phyloP scores from a whole-genome alignment of 371 early-diverging fungal species.

The Rhizopus stolonifer region DNA sequence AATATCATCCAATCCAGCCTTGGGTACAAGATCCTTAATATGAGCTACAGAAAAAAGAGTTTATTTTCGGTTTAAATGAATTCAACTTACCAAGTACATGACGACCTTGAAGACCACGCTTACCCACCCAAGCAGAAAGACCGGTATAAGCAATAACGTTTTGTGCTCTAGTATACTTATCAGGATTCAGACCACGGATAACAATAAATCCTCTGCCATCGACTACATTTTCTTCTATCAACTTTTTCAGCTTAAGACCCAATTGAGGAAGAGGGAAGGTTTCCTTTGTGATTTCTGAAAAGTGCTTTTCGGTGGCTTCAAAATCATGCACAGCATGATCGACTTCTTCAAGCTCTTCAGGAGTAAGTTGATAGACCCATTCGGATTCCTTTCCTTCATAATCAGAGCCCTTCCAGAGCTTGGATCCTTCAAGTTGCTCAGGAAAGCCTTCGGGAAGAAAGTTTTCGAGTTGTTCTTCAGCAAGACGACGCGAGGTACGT shows the following conservation, averaged over 20 bases:
- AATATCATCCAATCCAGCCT: slow-evolving; percentile 23
- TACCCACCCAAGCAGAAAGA: slow-evolving; percentile 30
- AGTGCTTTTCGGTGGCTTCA: slow-evolving; percentile 21
- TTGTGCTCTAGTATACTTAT: slow-evolving; percentile 25
- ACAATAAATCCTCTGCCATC: slow-evolving; percentile 32
- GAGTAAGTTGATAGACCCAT: slow-evolving; percentile 27
- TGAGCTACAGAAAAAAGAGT: slow-evolving; percentile 14
- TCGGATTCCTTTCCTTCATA: slow-evolving; percentile 28
- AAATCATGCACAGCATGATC: slow-evolving; percentile 25
- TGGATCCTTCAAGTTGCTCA: slow-evolving; percentile 28
- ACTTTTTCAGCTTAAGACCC: slow-evolving; percentile 24
- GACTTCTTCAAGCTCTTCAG: slow-evolving; percentile 26
- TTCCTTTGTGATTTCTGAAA: slow-evolving; percentile 18
- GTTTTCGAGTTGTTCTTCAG: slow-evolving; percentile 20
- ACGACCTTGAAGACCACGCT: slow-evolving; percentile 28
- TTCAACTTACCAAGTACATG: slow-evolving; percentile 22
- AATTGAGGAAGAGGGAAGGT: slow-evolving; percentile 19
- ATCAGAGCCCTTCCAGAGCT: slow-evolving; percentile 30
- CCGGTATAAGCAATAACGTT: slow-evolving; percentile 36
- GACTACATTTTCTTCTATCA: slow-evolving; percentile 26
- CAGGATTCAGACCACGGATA: slow-evolving; percentile 29
- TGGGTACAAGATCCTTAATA: slow-evolving; percentile 28
- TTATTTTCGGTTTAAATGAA: neutral
- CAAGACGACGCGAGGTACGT: slow-evolving; percentile 26
- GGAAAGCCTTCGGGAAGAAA: slow-evolving; percentile 32